These are phyloP conservation scores for Tolypocladium tropicale DNA, from an alignment of 2,329 filamentous ascomycete species.

Conservation along the genomic window DNA sequence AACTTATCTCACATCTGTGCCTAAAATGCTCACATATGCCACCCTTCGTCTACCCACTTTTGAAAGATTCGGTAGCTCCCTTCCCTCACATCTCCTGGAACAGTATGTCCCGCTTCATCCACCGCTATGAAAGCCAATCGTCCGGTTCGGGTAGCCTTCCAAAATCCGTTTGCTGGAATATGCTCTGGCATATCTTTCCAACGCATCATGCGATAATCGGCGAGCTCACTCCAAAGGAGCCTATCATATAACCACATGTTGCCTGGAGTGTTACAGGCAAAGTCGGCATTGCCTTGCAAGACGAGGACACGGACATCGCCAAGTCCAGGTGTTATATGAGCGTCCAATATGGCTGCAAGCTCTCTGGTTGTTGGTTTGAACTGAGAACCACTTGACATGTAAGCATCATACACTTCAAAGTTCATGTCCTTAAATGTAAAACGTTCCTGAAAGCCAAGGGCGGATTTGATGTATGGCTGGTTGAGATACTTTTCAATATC, in stretches of 20 bases:
- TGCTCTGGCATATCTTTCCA: neutral
- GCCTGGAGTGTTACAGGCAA: conserved; percentile 9
- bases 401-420: too few species aligned
- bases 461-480: too few species aligned
- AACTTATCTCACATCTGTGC: too few species aligned
- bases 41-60: conserved; percentile 6
- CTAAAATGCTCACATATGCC: neutral
- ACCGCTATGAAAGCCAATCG: conserved; percentile 13
- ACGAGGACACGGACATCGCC: neutral
- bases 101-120: conserved; percentile 30
- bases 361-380: neutral
- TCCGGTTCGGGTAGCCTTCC: conserved; percentile 5
- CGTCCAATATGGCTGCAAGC: neutral
- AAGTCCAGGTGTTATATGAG: neutral
- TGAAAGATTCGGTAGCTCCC: conserved; percentile 7
- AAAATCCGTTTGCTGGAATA: neutral
- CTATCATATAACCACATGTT: conserved; percentile 24
- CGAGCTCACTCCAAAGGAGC: conserved; percentile 30
- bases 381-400: too few species aligned
- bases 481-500: too few species aligned
- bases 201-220: conserved; percentile 25
- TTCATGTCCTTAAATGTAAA: neutral
- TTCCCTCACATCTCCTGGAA: conserved; percentile 13
- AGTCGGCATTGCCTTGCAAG: conserved; percentile 5
- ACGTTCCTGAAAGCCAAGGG: neutral